Conservation (phyloP, 2,329 filamentous ascomycete species). For the Aspergillus sp. region DNA sequence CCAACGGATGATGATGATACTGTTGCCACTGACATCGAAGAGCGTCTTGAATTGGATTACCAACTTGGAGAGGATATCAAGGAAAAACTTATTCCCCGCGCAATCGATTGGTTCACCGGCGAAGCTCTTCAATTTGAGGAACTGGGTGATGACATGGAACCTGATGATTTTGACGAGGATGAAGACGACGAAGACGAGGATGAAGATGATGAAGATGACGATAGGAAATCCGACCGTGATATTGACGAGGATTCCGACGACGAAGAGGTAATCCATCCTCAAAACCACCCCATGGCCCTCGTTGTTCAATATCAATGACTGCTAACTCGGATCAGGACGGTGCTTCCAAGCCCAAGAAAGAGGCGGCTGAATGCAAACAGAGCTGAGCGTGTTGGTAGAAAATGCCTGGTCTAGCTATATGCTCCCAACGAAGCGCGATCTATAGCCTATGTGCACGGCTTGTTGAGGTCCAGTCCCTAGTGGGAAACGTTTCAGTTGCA, state of each 20-base stretch:
- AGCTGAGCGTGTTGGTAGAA: conserved; percentile 64
- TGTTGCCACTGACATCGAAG: conserved; percentile 84
- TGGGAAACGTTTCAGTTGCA: conserved; percentile 9
- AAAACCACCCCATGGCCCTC: neutral
- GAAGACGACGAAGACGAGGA: conserved; percentile 87
- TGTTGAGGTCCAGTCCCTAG: conserved; percentile 4
- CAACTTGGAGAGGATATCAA: conserved; percentile 99
- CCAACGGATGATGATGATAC: conserved; percentile 64
- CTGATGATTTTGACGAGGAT: conserved; percentile 78
- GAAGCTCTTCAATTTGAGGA: conserved; percentile 97
- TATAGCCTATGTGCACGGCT: neutral
- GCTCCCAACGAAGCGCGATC: neutral
- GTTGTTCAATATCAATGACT: neutral
- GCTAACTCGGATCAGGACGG: conserved; percentile 59
- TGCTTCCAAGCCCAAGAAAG: conserved; percentile 83
- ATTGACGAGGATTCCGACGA: conserved; percentile 59
- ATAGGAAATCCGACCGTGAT: conserved; percentile 56
- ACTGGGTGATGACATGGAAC: conserved; percentile 75
- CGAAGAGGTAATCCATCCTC: conserved; percentile 34
- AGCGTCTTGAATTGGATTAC: conserved; percentile 95
- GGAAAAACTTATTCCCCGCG: conserved; percentile 97
- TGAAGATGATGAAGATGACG: conserved; percentile 80
- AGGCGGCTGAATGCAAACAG: conserved; percentile 93
- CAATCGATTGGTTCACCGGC: conserved; percentile 98
- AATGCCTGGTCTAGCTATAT: neutral